These are phyloP conservation scores for Bjerkandera adusta DNA, from an alignment of 1,284 basidiomycete genomes.

Conservation along the genomic window DNA sequence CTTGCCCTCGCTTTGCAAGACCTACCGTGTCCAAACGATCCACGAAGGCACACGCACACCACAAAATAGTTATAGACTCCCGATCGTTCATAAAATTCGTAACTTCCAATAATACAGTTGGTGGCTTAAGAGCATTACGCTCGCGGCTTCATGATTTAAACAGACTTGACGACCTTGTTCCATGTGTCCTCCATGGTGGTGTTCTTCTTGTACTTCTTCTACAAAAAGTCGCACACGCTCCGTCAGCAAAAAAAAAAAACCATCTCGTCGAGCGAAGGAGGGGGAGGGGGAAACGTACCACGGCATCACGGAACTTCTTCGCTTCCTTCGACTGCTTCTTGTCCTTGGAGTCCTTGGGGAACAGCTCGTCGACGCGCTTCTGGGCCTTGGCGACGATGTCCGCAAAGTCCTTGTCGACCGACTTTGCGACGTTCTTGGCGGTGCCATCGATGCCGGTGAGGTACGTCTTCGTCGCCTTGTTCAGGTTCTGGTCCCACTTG, in stretches of 20 bases:
- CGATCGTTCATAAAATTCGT: no score
- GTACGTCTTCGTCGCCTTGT: neutral
- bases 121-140: no score
- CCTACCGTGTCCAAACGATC: no score
- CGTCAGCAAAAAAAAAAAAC: neutral
- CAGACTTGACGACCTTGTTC: neutral
- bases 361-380: no score
- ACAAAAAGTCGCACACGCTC: neutral
- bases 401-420: slow-evolving; percentile 1
- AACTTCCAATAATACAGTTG: no score
- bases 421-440: neutral
- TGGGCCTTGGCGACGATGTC: slow-evolving; percentile 4
- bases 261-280: neutral
- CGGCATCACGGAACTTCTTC: neutral
- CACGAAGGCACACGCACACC: no score
- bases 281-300: neutral
- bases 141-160: no score
- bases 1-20: no score
- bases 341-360: no score
- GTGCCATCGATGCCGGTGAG: no score
- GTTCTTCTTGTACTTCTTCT: neutral
- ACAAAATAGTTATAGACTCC: no score
- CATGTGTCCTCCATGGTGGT: neutral
- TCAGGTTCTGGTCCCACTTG: neutral
- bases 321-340: neutral